Evolutionary conservation across 805 yeast genomes (phyloP).

Genomic region (Pichia kluyveri): DNA sequence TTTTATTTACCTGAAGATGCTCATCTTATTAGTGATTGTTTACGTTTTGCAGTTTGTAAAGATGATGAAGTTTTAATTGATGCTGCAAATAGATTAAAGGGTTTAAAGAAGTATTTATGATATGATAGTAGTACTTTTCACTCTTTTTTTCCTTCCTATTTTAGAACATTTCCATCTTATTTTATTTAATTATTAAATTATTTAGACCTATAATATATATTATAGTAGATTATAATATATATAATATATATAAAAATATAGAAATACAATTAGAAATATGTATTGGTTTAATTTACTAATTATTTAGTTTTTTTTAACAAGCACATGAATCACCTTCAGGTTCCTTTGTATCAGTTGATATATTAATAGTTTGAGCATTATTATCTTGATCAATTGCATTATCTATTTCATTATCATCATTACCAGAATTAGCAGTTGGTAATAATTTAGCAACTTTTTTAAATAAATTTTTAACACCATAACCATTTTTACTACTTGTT

Average conservation of each 20-base stretch:
- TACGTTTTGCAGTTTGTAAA: constrained; percentile 95
- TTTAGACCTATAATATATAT: too few species aligned
- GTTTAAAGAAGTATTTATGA: constrained; percentile 54
- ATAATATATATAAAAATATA: too few species aligned
- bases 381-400: constrained; percentile 8
- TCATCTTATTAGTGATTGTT: constrained; percentile 34
- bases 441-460: constrained; percentile 84
- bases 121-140: constrained; percentile 20
- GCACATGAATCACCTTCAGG: constrained; percentile 14
- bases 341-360: constrained; percentile 28
- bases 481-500: constrained; percentile 91
- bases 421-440: constrained; percentile 52
- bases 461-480: constrained; percentile 84
- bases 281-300: neutral
- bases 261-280: too few species aligned
- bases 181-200: too few species aligned
- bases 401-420: constrained; percentile 14
- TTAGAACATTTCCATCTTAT: too few species aligned
- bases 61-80: constrained; percentile 72
- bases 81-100: constrained; percentile 69
- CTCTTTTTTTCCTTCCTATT: too few species aligned
- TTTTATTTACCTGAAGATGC: constrained; percentile 59
- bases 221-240: too few species aligned
- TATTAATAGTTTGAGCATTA: constrained; percentile 33
- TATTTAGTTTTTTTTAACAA: neutral